Evolutionary conservation across 1,284 basidiomycete species (phyloP).

Genomic region (Ustilago lituana): DNA sequence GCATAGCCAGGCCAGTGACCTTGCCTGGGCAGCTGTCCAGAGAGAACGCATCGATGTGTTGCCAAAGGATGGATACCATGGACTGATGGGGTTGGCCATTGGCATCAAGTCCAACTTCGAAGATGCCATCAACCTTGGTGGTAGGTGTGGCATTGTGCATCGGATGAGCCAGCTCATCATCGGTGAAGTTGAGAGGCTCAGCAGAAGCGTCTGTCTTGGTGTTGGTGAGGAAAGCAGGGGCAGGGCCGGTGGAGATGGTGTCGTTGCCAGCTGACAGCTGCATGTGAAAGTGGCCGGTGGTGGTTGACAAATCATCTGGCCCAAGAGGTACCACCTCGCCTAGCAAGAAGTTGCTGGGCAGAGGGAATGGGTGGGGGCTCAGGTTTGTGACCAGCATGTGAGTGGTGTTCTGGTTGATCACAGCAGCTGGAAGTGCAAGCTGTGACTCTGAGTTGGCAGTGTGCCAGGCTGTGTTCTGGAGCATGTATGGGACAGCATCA

Average conservation of each 20-base stretch:
- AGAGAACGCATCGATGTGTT: background rate
- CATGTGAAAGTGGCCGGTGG: background rate
- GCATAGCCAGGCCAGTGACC: background rate
- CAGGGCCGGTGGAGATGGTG: background rate
- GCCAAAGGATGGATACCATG: background rate
- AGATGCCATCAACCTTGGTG: background rate
- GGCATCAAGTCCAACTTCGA: background rate
- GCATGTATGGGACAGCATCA: background rate
- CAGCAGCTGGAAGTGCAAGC: too few species aligned
- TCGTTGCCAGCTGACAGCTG: background rate
- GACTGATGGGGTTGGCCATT: background rate
- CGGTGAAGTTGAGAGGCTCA: too few species aligned
- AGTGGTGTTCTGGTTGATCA: background rate
- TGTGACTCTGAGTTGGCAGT: background rate
- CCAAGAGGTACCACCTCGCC: background rate
- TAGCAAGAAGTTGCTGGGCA: background rate
- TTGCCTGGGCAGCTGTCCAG: background rate
- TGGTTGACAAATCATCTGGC: background rate
- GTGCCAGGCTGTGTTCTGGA: background rate
- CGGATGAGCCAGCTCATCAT: too few species aligned
- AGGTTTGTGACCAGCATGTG: background rate
- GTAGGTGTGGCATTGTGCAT: background rate
- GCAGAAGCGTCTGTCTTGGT: background rate
- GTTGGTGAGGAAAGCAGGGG: background rate
- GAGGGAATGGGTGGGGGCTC: too few species aligned